Evolutionary conservation across 2,329 filamentous ascomycete genomes (phyloP).

Genomic region (Stagonosporopsis rhizophila): DNA sequence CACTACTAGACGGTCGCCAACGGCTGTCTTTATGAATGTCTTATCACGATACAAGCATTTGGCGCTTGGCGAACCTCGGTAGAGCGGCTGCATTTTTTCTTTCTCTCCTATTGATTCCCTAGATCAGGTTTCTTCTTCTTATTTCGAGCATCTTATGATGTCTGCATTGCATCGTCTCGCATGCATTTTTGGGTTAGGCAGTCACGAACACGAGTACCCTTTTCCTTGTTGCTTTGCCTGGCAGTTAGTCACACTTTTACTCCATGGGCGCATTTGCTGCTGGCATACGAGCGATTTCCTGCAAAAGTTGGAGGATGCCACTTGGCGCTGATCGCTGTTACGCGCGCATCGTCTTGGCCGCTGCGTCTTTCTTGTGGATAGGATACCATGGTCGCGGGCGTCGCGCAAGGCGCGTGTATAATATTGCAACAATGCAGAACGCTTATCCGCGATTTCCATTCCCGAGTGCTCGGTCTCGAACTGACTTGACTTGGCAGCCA

Average conservation of each 20-base stretch:
- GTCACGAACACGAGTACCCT: slow-evolving; percentile 28
- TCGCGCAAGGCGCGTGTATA: slow-evolving; percentile 22
- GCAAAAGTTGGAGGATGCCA: slow-evolving; percentile 15
- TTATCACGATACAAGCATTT: slow-evolving; percentile 34
- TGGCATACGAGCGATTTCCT: slow-evolving; percentile 28
- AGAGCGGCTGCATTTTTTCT: slow-evolving; percentile 18
- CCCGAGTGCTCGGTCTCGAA: not conserved
- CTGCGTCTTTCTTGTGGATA: slow-evolving; percentile 21
- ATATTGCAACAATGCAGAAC: slow-evolving; percentile 22
- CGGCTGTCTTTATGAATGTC: slow-evolving; percentile 24
- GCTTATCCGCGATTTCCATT: not conserved
- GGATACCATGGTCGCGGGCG: slow-evolving; percentile 11
- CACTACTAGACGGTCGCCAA: slow-evolving; percentile 46
- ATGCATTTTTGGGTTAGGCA: slow-evolving; percentile 28
- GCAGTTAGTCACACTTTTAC: slow-evolving; percentile 2
- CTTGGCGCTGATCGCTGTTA: slow-evolving; percentile 8
- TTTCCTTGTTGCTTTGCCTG: slow-evolving; percentile 13
- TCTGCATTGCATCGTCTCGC: slow-evolving; percentile 38
- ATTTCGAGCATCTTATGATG: slow-evolving; percentile 22
- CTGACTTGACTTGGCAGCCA: not conserved
- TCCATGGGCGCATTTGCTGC: slow-evolving; percentile 22
- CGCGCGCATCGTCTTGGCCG: slow-evolving; percentile 14
- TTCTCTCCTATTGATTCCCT: slow-evolving; percentile 27
- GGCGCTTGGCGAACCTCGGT: slow-evolving; percentile 38
- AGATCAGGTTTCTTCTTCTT: slow-evolving; percentile 34